phyloP scores from a whole-genome alignment of 2,329 filamentous ascomycete species.

The Aspergillus arachidicola region DNA sequence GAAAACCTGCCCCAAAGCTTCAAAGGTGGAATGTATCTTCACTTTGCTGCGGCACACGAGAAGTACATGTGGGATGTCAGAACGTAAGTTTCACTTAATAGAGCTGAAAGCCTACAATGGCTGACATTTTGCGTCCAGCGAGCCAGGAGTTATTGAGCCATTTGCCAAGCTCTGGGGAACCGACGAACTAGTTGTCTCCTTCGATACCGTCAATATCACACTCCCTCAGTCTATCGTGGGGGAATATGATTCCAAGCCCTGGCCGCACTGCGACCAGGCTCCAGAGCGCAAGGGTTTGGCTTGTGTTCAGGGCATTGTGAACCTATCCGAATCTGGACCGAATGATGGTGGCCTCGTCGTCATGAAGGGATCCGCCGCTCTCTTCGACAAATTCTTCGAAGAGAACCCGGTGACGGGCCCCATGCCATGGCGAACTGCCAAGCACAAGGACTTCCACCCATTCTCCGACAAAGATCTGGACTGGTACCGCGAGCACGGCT shows the following conservation, averaged over 20 bases:
- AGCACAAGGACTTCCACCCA: conserved; percentile 19
- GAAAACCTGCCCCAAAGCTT: conserved; percentile 44
- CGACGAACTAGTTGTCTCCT: conserved; percentile 27
- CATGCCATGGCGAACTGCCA: conserved; percentile 7
- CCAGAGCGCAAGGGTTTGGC: conserved; percentile 11
- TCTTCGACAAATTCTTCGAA: conserved; percentile 19
- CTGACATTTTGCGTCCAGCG: conserved; percentile 13
- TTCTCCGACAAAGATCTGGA: conserved; percentile 18
- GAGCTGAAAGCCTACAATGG: not conserved
- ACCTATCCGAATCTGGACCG: conserved; percentile 18
- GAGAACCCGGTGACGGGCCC: conserved; percentile 14
- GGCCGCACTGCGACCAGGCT: conserved; percentile 16
- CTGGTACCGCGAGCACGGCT: conserved; percentile 20
- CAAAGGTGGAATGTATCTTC: conserved; percentile 39
- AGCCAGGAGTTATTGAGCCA: conserved; percentile 42
- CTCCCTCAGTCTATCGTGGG: conserved; percentile 39
- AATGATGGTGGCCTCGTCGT: conserved; percentile 23
- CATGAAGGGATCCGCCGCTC: conserved; percentile 14
- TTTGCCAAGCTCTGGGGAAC: conserved; percentile 46
- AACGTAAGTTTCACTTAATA: conserved; percentile 26
- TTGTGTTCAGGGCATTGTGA: conserved; percentile 23
- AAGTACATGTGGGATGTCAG: conserved; percentile 49
- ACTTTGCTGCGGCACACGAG: conserved; percentile 43
- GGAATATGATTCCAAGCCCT: conserved; percentile 7
- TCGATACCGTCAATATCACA: conserved; percentile 43